Base-by-base conservation (phyloP, 352 stramenopile species). In the Pythium volutum region DNA sequence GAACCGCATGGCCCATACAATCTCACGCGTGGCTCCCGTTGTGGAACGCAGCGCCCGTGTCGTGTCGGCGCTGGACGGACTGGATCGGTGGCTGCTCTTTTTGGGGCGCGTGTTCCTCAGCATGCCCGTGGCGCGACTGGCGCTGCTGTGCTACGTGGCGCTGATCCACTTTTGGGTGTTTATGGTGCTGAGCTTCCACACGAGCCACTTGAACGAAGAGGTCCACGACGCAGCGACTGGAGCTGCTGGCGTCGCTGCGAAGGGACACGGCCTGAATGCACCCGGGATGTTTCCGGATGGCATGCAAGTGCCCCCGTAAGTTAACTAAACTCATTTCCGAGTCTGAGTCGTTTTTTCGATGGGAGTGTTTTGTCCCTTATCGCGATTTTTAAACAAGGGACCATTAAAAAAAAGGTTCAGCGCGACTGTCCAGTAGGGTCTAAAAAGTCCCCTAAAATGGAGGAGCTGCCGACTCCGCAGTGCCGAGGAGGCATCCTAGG, bases 151-250 rank as follows among this genome's bases (percentile, higher is more conserved):
- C 56, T 96, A 96, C 74, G 64, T 96, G 20, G 57, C 75, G 59
- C 64, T 96, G 60, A 76, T 96, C 45, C 87, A 96, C 63, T 73
- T 89, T 11, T 96, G 87, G 87, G 81, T 92, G 14, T 93, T 95
- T 59, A 64, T 90, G 36, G 81, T 96, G 48, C 67, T 96, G 60
- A 90, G 81, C 60, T 93, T 95, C 68, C 87, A 96, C 69, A 96
- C 87, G 52, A 93, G 79, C 59, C 85, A 95, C 60, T 47, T 95
- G 62, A 87, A 76, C 26, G 81, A 93, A 48, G 85, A 95, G 62
- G 73, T 91, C 60, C 73, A 90, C 16, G 74, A 70, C 18, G 33
- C 50, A 7, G 52, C 50, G 15, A 71, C 38, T 1, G 67, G 64
- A n/a, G 69, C 60, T 14, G 62, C 63, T 7, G 57, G 43, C 15